These are phyloP conservation scores for Aspergillus cavernicola DNA, from an alignment of 495 filamentous ascomycete species.

Conservation along the genomic window DNA sequence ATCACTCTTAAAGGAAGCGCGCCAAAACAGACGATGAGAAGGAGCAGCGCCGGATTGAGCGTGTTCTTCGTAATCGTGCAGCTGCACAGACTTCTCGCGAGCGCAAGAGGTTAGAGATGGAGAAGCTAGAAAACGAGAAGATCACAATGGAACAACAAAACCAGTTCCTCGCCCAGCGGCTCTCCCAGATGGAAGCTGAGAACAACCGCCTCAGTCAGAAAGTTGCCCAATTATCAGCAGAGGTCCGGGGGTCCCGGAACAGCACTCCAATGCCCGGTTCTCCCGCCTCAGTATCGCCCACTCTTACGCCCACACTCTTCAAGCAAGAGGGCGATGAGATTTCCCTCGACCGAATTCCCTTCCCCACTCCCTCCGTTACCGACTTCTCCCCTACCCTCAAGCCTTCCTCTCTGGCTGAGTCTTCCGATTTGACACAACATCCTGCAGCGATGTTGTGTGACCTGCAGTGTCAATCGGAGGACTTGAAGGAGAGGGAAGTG, in stretches of 20 bases:
- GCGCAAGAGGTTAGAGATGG: conserved; percentile 90
- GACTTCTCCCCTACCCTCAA: conserved; percentile 49
- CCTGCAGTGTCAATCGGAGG: conserved; percentile 98
- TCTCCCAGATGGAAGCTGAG: conserved; percentile 60
- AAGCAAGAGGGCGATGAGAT: conserved; percentile 55
- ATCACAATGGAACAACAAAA: conserved; percentile 63
- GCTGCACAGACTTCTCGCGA: conserved; percentile 95
- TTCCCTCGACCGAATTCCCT: conserved; percentile 45
- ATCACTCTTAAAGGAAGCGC: conserved; percentile 63
- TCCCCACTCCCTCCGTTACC: conserved; percentile 46
- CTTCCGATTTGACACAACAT: conserved; percentile 98
- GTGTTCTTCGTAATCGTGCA: conserved; percentile 90
- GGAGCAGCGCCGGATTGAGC: conserved; percentile 95
- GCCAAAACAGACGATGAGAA: conserved; percentile 99
- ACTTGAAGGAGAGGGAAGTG: conserved; percentile 54
- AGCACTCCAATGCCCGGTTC: conserved; percentile 38
- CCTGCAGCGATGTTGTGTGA: conserved; percentile 99
- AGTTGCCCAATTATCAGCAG: conserved; percentile 59
- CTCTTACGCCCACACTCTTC: conserved; percentile 47
- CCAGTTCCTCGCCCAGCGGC: conserved; percentile 61
- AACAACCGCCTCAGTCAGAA: conserved; percentile 64
- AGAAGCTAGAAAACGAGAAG: conserved; percentile 78
- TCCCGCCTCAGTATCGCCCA: conserved; percentile 39
- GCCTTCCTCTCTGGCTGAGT: conserved; percentile 57
- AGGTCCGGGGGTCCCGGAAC: conserved; percentile 51